phyloP scores from a whole-genome alignment of 768 basidiomycete species.

The Xerocomus potaroensis region DNA sequence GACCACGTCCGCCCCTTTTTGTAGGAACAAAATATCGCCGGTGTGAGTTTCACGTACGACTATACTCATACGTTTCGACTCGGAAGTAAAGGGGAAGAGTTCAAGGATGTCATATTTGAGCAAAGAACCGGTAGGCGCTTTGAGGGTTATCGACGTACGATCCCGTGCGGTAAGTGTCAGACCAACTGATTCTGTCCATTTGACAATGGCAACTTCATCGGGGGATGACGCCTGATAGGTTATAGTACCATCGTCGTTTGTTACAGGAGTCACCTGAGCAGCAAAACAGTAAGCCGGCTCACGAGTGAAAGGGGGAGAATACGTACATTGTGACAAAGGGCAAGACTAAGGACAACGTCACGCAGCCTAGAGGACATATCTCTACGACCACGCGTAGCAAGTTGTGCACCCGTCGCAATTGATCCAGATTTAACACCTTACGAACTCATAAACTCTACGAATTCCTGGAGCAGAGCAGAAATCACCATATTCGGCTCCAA shows the following conservation, averaged over 20 bases:
- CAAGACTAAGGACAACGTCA: conserved; percentile 90
- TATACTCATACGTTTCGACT: conserved; percentile 99
- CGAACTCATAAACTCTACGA: conserved; percentile 14
- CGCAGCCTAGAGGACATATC: conserved; percentile 94
- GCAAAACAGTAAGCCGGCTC: not conserved
- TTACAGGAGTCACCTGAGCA: conserved; percentile 89
- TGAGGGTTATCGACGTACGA: conserved; percentile 84
- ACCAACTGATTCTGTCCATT: conserved; percentile 94
- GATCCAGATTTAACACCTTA: conserved; percentile 50
- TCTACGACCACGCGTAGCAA: conserved; percentile 82
- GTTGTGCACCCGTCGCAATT: conserved; percentile 67
- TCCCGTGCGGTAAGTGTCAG: conserved; percentile 86
- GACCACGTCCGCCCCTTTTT: conserved; percentile 98
- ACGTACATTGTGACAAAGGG: conserved; percentile 90
- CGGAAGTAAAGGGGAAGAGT: conserved; percentile 97
- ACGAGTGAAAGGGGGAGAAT: conserved; percentile 5
- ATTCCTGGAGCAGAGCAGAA: not conserved
- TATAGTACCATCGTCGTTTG: conserved; percentile 88
- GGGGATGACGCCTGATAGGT: conserved; percentile 99
- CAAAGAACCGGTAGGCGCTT: conserved; percentile 58
- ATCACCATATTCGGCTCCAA: conserved; percentile 55
- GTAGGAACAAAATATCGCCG: conserved; percentile 82
- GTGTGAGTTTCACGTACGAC: conserved; percentile 76
- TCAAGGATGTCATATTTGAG: conserved; percentile 84
- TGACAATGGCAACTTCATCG: conserved; percentile 97